Percentiles rank a stretch among this genome's conserved stretches.
Conservation (phyloP, 129 eudicot genomes). For the Dittrichia graveolens region DNA sequence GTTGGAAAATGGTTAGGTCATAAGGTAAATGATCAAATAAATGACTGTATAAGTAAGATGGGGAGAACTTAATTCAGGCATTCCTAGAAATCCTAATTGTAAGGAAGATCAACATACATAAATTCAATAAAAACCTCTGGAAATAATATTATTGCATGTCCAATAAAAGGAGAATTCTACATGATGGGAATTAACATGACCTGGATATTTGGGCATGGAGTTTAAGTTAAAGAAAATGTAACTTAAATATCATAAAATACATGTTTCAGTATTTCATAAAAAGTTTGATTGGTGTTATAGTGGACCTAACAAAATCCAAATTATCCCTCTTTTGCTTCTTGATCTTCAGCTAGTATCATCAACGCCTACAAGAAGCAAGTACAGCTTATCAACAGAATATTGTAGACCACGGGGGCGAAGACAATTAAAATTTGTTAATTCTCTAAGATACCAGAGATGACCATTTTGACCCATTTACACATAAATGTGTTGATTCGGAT, state of each 20-base stretch:
- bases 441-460: not conserved
- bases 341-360: slow-evolving; percentile 87
- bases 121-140: not conserved
- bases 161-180: not conserved
- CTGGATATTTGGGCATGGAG: slow-evolving; percentile 2
- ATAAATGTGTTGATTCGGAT: not conserved
- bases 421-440: not conserved
- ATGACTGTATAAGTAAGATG: not conserved
- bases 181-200: not conserved
- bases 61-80: not conserved
- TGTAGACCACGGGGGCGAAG: not conserved
- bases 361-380: slow-evolving; percentile 66
- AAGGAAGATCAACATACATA: not conserved
- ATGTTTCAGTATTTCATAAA: slow-evolving; percentile 4
- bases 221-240: not conserved
- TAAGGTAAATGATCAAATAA: not conserved
- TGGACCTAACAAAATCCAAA: slow-evolving; percentile 38
- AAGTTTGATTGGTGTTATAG: slow-evolving; percentile 21
- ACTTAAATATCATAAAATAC: slow-evolving; percentile 6
- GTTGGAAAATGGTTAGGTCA: not conserved
- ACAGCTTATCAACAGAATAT: slow-evolving; percentile 45
- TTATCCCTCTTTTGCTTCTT: slow-evolving; percentile 53
- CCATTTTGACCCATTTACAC: not conserved
- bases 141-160: no score
- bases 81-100: not conserved